Evolutionary conservation across 345 rosid genomes (phyloP), one percentile per base, ranked within the genome.

Genomic region (Turritis glabra): DNA sequence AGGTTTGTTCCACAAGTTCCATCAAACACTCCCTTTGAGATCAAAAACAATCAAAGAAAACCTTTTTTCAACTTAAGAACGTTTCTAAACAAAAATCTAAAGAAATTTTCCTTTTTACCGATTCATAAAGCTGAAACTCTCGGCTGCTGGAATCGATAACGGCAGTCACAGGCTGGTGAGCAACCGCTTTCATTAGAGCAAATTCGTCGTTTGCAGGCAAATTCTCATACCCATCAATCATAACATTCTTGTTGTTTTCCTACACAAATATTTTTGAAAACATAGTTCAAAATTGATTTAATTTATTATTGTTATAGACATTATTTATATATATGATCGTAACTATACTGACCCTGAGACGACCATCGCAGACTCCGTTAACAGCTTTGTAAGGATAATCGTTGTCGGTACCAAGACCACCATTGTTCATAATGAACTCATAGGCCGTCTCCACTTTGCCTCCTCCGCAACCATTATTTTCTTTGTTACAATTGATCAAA

Each of bases 121-220:
- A 72, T 0, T 91, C 82, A 44, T 93, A 90, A 0, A 90, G 87
- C 54, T 93, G 97, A 73, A 93, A 91, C 76, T 88, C 97, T 6
- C 80, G 52, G 5, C 96, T 80, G 50, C 96, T 88, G 8, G 85
- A 96, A 72, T 85, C 98, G 8, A 93, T 85, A 2, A 92, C 83
- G 3, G 86, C 97, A 43, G 94, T 88, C 29, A 89, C 67, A 3
- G 92, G 98, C 56, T 91, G 97, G 22, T 89, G 83, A 54, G 75
- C 87, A 19, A 80, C 72, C 0, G 96, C 97, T 73, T 92, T 91
- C 44, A 69, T 61, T 22, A 93, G 86, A 60, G 89, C 89, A 67
- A 81, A 73, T 10, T 88, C 97, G 10, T 88, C 65, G 4, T 86
- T 66, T 70, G 84, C 67, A 5, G 66, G 88, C 26, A 93, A 90